These are phyloP conservation scores for Neurospora cerealis DNA, from an alignment of 495 filamentous ascomycete genomes.

Conservation along the genomic window DNA sequence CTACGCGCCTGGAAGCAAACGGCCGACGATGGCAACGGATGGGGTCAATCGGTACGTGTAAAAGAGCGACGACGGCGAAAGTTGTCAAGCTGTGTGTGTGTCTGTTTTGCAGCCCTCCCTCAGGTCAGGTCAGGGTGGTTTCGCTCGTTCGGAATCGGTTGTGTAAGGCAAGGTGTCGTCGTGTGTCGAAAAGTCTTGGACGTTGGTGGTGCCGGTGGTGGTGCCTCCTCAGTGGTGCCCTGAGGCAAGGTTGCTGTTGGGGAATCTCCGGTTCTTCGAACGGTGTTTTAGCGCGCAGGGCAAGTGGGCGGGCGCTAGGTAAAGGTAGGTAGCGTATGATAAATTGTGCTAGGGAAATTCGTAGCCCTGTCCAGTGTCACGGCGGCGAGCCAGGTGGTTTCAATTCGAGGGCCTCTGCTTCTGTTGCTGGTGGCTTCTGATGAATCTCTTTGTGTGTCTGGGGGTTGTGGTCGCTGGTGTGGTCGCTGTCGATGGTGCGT, in stretches of 20 bases:
- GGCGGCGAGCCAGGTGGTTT: slow-evolving; percentile 2
- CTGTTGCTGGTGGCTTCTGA: not conserved
- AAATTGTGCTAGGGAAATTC: not conserved
- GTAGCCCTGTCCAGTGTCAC: not conserved
- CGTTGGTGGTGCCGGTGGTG: not conserved
- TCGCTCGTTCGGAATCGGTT: not conserved
- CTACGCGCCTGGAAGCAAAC: not conserved
- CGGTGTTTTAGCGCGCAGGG: not conserved
- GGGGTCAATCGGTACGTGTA: not conserved
- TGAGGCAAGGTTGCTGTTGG: not conserved
- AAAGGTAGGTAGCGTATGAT: not conserved
- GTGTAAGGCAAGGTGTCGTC: not conserved
- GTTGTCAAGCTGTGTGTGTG: not conserved
- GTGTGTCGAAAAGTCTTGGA: not conserved
- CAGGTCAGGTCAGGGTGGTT: not conserved
- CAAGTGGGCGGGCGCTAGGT: not conserved
- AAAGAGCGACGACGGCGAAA: not conserved
- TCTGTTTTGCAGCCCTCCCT: not conserved
- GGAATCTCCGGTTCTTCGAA: not conserved
- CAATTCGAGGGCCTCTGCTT: slow-evolving; percentile 9
- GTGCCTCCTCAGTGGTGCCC: not conserved
- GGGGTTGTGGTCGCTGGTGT: not conserved
- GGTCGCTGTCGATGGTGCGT: not conserved
- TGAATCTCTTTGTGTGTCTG: not conserved
- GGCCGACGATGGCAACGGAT: not conserved